Conservation (phyloP, 345 rosid genomes). For the Sonneratia alba region DNA sequence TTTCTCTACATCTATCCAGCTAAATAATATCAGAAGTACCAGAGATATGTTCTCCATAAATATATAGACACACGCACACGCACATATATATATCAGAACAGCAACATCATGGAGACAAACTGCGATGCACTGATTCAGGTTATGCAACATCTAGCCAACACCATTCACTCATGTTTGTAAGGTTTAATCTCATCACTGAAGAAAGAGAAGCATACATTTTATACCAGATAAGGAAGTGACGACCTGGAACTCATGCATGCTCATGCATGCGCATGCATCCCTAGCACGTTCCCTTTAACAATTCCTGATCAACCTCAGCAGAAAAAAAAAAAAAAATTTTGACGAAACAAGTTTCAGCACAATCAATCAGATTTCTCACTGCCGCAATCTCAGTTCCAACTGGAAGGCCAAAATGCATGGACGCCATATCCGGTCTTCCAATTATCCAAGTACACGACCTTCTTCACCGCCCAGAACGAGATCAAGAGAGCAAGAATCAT, state of each 20-base stretch:
- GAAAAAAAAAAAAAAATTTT: not conserved
- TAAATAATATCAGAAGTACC: not conserved
- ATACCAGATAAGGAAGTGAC: not conserved
- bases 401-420: constrained; percentile 73
- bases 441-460: constrained; percentile 65
- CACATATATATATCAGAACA: not conserved
- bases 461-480: constrained; percentile 68
- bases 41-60: not conserved
- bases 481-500: constrained; percentile 45
- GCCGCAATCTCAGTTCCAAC: constrained; percentile 17
- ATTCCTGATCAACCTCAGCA: not conserved
- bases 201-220: not conserved
- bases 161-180: not conserved
- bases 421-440: constrained; percentile 88
- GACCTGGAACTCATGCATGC: not conserved
- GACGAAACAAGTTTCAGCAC: not conserved
- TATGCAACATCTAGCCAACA: not conserved
- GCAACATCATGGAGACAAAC: not conserved
- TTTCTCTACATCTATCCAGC: not conserved
- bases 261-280: not conserved
- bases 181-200: not conserved
- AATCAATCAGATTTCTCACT: not conserved
- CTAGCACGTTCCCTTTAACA: not conserved
- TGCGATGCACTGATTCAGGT: not conserved
- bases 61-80: too few species aligned